Evolutionary conservation across 805 yeast genomes (phyloP).

Genomic region (Spathaspora sp.): DNA sequence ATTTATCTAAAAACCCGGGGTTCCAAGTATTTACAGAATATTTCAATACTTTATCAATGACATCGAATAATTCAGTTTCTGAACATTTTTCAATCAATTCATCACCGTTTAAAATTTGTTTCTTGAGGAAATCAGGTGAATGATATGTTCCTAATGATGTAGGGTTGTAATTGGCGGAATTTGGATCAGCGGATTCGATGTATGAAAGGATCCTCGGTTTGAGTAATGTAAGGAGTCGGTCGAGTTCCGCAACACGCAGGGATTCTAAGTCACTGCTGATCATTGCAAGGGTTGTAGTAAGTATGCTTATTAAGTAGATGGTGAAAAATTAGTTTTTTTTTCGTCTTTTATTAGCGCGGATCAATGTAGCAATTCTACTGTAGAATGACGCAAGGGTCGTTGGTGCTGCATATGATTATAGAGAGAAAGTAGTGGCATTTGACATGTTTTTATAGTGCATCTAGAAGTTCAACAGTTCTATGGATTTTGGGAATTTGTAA

Average conservation of each 20-base stretch:
- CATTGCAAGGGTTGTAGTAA: too few species aligned
- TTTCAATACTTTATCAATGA: conserved; percentile 54
- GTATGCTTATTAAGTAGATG: background rate
- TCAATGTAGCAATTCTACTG: too few species aligned
- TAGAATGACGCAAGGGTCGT: too few species aligned
- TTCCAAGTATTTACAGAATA: conserved; percentile 84
- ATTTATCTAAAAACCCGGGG: conserved; percentile 78
- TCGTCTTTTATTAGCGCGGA: background rate
- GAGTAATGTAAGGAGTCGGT: conserved; percentile 47
- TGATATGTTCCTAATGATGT: conserved; percentile 50
- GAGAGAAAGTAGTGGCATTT: too few species aligned
- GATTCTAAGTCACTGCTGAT: conserved; percentile 35
- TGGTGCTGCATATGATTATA: too few species aligned
- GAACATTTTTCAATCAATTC: conserved; percentile 27
- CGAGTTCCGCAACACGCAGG: conserved; percentile 55
- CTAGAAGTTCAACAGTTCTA: too few species aligned
- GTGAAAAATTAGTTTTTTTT: background rate
- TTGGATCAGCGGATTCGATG: conserved; percentile 45
- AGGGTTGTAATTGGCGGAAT: conserved; percentile 23
- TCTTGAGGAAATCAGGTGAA: conserved; percentile 47
- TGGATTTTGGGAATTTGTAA: too few species aligned
- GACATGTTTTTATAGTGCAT: too few species aligned
- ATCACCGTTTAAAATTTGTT: conserved; percentile 23
- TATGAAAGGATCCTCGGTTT: conserved; percentile 51
- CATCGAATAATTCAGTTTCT: conserved; percentile 37